Percentiles rank a stretch among this genome's conserved stretches.
Evolutionary conservation across 2,329 filamentous ascomycete species (phyloP).

Genomic region (Pezicula carpinea): DNA sequence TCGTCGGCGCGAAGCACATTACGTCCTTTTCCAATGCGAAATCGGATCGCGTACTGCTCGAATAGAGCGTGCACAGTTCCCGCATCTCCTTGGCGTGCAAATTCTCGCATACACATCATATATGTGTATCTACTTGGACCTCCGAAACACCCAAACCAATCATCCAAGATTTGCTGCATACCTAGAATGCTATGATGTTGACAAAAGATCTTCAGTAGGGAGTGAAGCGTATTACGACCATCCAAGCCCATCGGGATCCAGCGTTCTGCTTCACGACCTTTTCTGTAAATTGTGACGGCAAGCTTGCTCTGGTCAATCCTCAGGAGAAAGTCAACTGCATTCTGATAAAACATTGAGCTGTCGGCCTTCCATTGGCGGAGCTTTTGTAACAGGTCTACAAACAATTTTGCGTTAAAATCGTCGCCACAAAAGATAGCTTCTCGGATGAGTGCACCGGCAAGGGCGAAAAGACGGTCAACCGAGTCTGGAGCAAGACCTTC

Average conservation of each 20-base stretch:
- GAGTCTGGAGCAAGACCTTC: no score
- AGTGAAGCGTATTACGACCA: conserved; percentile 18
- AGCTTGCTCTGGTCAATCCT: not conserved
- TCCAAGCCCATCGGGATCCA: not conserved
- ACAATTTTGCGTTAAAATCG: no score
- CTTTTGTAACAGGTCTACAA: no score
- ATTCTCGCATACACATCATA: conserved; percentile 31
- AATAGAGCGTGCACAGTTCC: conserved; percentile 39
- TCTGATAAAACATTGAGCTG: not conserved
- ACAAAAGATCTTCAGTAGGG: conserved; percentile 28
- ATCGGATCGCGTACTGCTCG: conserved; percentile 27
- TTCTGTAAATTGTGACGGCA: conserved; percentile 20
- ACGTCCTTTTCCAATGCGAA: conserved; percentile 3
- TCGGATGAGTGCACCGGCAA: no score
- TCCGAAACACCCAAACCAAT: conserved; percentile 28
- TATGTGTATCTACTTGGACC: conserved; percentile 26
- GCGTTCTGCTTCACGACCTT: conserved; percentile 7
- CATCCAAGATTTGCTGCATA: conserved; percentile 33
- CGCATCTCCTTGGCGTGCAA: conserved; percentile 42
- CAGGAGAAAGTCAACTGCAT: not conserved
- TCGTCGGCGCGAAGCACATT: conserved; percentile 15
- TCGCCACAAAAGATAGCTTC: no score
- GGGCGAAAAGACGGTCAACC: no score
- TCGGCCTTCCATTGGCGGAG: no score
- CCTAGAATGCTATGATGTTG: conserved; percentile 26